Percentiles rank a stretch among this genome's conserved stretches.
These are phyloP conservation scores for Kwoniella sp. DNA, from an alignment of 768 basidiomycete species.

Conservation along the genomic window DNA sequence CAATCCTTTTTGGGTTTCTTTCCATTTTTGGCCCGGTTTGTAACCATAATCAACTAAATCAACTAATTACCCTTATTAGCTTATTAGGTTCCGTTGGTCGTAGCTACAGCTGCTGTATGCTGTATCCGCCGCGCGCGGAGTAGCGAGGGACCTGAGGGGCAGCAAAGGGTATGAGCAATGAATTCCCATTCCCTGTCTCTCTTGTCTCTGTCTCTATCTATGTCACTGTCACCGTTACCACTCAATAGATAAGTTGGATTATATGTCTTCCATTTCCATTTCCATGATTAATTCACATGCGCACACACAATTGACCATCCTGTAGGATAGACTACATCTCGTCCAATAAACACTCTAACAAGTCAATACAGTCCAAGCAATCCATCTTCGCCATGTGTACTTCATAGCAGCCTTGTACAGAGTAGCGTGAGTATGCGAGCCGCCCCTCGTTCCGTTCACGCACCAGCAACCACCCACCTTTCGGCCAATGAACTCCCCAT, in stretches of 20 bases:
- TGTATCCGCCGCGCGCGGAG: neutral
- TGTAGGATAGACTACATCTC: too few species aligned
- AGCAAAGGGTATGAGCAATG: too few species aligned
- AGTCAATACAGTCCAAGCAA: neutral
- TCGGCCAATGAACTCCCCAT: too few species aligned
- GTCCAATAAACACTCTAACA: too few species aligned
- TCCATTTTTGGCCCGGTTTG: neutral
- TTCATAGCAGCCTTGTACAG: conserved; percentile 1
- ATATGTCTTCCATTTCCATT: neutral
- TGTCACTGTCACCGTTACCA: neutral
- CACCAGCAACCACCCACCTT: too few species aligned
- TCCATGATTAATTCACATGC: neutral
- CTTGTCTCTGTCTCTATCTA: too few species aligned
- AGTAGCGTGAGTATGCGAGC: conserved; percentile 4
- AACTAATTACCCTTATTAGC: neutral
- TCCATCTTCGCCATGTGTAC: neutral
- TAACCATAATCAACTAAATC: too few species aligned
- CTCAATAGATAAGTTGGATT: neutral
- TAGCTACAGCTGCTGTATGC: too few species aligned
- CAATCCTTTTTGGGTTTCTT: neutral
- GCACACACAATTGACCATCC: neutral
- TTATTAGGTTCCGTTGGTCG: neutral
- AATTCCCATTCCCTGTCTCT: too few species aligned
- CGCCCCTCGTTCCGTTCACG: neutral
- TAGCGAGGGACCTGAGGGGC: neutral